Conservation (phyloP, 1,284 basidiomycete genomes). For the Ustilago sp. region DNA sequence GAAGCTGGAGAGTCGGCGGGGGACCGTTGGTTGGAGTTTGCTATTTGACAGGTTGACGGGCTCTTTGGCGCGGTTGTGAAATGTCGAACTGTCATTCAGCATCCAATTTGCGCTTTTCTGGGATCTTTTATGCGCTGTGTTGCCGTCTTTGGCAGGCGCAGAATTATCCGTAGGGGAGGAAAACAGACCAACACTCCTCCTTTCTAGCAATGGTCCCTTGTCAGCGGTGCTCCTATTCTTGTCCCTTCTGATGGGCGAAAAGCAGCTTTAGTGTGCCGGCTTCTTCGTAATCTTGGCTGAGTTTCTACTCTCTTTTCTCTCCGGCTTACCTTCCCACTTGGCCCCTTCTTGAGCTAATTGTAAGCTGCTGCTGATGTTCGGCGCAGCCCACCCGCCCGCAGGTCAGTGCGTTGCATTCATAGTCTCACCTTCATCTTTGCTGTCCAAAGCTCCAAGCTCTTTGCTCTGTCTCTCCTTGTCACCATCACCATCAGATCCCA, state of each 20-base stretch:
- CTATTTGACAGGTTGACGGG: constrained; percentile 3
- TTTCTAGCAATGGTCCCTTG: neutral
- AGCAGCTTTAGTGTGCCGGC: neutral
- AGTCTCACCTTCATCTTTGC: constrained; percentile 1
- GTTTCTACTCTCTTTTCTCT: constrained; percentile 20
- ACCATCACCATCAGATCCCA: neutral
- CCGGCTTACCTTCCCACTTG: neutral
- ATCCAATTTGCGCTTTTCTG: neutral
- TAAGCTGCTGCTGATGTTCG: neutral
- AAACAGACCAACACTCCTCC: constrained; percentile 8
- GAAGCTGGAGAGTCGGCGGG: neutral
- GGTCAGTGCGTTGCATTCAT: constrained; percentile 7
- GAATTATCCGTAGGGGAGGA: neutral
- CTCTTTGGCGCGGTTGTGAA: neutral
- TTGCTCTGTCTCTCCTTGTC: constrained; percentile 10
- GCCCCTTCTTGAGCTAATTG: neutral
- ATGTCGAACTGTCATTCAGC: constrained; percentile 45
- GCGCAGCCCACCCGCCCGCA: neutral
- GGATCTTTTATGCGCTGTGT: neutral
- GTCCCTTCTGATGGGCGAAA: neutral
- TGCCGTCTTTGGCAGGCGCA: constrained; percentile 12
- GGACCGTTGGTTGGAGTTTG: neutral
- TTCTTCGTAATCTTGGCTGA: constrained; percentile 25
- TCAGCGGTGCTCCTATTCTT: constrained; percentile 1
- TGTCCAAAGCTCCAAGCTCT: neutral